Evolutionary conservation across 2,329 filamentous ascomycete genomes (phyloP).

Genomic region (Balansia obtecta): DNA sequence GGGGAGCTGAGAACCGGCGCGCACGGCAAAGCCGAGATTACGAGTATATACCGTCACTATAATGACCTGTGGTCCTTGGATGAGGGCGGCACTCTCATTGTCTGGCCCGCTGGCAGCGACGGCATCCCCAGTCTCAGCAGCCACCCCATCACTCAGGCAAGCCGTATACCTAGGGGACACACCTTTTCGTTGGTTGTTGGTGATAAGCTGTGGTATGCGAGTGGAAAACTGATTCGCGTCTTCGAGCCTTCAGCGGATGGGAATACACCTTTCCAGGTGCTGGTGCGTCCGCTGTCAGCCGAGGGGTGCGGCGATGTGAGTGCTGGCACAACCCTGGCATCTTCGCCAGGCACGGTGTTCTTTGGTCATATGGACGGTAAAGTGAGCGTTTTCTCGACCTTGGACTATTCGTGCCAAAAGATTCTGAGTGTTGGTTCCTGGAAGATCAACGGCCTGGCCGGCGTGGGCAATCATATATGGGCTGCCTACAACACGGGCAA

Average conservation of each 20-base stretch:
- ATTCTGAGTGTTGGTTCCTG: slow-evolving; percentile 82
- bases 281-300: slow-evolving; percentile 57
- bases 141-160: slow-evolving; percentile 55
- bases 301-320: slow-evolving; percentile 76
- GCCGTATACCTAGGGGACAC: slow-evolving; percentile 67
- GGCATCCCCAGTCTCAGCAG: slow-evolving; percentile 63
- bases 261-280: slow-evolving; percentile 60
- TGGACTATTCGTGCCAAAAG: slow-evolving; percentile 63
- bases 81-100: slow-evolving; percentile 71
- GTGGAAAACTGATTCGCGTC: slow-evolving; percentile 75
- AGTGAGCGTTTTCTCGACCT: slow-evolving; percentile 78
- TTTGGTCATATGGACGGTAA: slow-evolving; percentile 92
- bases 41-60: slow-evolving; percentile 73
- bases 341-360: slow-evolving; percentile 67
- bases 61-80: slow-evolving; percentile 93
- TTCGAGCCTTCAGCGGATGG: slow-evolving; percentile 63
- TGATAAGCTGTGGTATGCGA: slow-evolving; percentile 75
- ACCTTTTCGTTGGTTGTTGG: slow-evolving; percentile 83
- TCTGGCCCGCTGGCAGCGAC: slow-evolving; percentile 69
- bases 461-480: slow-evolving; percentile 77
- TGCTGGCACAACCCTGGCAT: slow-evolving; percentile 63
- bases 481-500: slow-evolving; percentile 89
- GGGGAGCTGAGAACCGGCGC: slow-evolving; percentile 55
- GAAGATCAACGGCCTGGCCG: slow-evolving; percentile 82
- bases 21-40: slow-evolving; percentile 67